Evolutionary conservation across 768 basidiomycete genomes (phyloP), one percentile per base, ranked within the genome.

Genomic region (Serendipita sp.): DNA sequence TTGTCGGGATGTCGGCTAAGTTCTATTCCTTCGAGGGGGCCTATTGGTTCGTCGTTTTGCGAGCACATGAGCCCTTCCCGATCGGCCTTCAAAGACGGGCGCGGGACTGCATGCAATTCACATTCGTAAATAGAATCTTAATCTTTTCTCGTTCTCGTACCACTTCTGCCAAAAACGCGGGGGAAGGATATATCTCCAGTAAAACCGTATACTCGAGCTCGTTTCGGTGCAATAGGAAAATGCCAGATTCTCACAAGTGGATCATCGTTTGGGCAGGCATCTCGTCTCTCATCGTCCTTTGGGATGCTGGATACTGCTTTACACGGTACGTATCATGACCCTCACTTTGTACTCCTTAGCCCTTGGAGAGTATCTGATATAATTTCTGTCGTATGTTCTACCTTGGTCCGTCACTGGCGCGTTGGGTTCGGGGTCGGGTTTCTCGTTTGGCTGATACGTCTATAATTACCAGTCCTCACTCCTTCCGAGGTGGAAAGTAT

Each of bases 271-370:
- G 88, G 88, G 88, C 89, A 70, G 68, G 86, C 3, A 54, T 89
- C 30, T 80, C 83, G 7, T 75, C 76, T 3, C 83, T 84, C 1
- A 75, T 91, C 66, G 80, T 91, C 65, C 67, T 81, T 64, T 92
- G 89, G 90, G 89, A 92, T 78, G 86, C 76, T 0, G 76, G 78
- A n/a, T 92, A 88, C 72, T 89, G 88, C 70, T 83, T 91, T 66
- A 79, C 87, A 78, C 79, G 89, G 89, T 88, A 67, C 66, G 81
- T 71, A 28, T 8, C 28, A 23, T 23, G 23, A 23, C 23, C 23
- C 23, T 23, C 1, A 44, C 74, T 2, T 23, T 44, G 1, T 11
- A 34, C 5, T 76, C 73, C 69, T 45, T n/a, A 65, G 28, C 8
- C 11, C 8, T 8, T 0, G 35, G 18, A 41, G 13, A n/a, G 1